Percentiles rank a stretch among this genome's conserved stretches.
phyloP scores from a whole-genome alignment of 345 rosid genomes.

The Populus nigra region DNA sequence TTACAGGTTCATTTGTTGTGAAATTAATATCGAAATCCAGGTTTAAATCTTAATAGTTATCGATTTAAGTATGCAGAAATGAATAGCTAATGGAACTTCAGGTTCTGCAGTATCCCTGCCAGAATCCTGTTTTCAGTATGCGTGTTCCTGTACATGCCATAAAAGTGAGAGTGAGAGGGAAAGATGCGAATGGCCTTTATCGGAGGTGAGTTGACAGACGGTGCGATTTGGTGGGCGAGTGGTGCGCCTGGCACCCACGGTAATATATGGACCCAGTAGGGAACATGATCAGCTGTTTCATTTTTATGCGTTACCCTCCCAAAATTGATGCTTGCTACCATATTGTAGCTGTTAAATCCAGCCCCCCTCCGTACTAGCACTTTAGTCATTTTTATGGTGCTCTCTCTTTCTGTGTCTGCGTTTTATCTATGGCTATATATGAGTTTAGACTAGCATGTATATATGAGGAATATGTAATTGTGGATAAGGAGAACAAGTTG shows the following conservation, averaged over 20 bases:
- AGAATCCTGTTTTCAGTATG: background rate
- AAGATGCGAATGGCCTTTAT: background rate
- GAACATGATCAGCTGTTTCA: constrained; percentile 9
- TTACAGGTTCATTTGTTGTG: background rate
- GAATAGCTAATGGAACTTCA: background rate
- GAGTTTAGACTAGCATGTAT: constrained; percentile 13
- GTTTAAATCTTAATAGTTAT: background rate
- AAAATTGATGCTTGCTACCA: constrained; percentile 13
- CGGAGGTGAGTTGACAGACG: constrained; percentile 28
- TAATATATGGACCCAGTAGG: constrained; percentile 23
- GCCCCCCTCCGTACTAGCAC: constrained; percentile 42
- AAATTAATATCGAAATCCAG: background rate
- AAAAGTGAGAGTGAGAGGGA: background rate
- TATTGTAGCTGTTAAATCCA: constrained; percentile 32
- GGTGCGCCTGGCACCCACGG: constrained; percentile 25
- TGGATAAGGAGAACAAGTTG: constrained; percentile 17
- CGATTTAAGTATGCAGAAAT: background rate
- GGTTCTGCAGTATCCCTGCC: background rate
- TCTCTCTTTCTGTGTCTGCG: constrained; percentile 22
- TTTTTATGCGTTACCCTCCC: constrained; percentile 9
- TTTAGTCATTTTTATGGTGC: constrained; percentile 24
- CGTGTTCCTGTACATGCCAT: background rate
- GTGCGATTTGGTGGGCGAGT: constrained; percentile 19
- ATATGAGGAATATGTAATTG: background rate
- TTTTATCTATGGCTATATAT: constrained; percentile 11